A percentile compares a stretch with the other conserved stretches of the same genome.
These are phyloP conservation scores for Elongisporangium anandrum DNA, from an alignment of 352 stramenopile genomes.

Conservation along the genomic window DNA sequence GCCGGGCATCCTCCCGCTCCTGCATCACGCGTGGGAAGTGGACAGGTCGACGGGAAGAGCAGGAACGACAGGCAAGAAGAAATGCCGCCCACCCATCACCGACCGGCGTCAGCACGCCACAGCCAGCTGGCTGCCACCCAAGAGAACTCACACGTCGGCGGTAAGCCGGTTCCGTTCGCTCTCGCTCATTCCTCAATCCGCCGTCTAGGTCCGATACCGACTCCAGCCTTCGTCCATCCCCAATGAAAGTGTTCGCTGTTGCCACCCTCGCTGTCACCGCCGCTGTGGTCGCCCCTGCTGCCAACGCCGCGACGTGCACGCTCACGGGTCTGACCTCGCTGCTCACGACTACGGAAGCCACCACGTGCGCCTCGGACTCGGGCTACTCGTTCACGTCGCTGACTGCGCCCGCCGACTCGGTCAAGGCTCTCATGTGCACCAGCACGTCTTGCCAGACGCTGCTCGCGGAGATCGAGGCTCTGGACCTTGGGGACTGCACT, in stretches of 20 bases:
- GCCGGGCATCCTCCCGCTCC: neutral
- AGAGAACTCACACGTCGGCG: no score
- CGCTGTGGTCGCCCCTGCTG: conserved; percentile 10
- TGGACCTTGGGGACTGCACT: conserved; percentile 30
- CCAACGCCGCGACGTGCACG: conserved; percentile 20
- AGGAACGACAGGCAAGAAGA: neutral
- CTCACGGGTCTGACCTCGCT: conserved; percentile 14
- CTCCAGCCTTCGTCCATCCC: conserved; percentile 3
- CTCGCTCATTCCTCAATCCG: neutral
- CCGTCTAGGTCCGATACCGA: conserved; percentile 2
- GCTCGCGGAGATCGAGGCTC: conserved; percentile 15
- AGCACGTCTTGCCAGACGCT: conserved; percentile 21
- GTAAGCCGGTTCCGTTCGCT: neutral
- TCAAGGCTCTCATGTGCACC: conserved; percentile 23
- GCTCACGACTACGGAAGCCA: conserved; percentile 7
- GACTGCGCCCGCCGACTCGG: conserved; percentile 10
- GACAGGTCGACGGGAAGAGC: no score
- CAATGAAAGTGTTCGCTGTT: conserved; percentile 24
- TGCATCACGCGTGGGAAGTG: neutral
- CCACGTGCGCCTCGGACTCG: conserved; percentile 20
- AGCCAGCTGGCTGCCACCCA: neutral
- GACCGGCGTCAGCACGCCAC: neutral
- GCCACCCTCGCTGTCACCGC: conserved; percentile 11
- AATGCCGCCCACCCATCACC: neutral
- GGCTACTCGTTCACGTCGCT: conserved; percentile 25